Evolutionary conservation across 2,329 filamentous ascomycete species (phyloP).

Genomic region (Pseudogymnoascus verrucosus): DNA sequence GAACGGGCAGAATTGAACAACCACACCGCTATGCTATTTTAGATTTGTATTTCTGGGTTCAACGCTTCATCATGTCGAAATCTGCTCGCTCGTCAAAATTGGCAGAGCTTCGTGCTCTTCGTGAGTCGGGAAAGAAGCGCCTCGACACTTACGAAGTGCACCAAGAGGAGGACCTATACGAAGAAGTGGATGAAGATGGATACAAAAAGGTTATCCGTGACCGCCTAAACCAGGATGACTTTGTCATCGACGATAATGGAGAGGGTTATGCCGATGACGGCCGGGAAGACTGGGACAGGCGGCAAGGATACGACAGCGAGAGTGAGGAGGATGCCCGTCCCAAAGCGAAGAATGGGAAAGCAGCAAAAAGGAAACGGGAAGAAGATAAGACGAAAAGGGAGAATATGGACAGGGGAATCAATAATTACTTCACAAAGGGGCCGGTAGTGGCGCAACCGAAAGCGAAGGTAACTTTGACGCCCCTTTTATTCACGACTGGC

Average conservation of each 20-base stretch:
- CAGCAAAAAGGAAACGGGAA: constrained; percentile 80
- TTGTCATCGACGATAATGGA: constrained; percentile 97
- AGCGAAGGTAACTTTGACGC: constrained; percentile 56
- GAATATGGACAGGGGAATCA: constrained; percentile 84
- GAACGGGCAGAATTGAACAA: neutral
- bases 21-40: neutral
- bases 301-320: constrained; percentile 61
- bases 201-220: constrained; percentile 94
- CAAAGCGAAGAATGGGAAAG: constrained; percentile 43
- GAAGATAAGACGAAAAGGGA: constrained; percentile 80
- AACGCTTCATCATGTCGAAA: constrained; percentile 25
- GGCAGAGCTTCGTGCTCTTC: constrained; percentile 76
- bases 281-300: constrained; percentile 81
- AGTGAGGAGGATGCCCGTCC: constrained; percentile 57
- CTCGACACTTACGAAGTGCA: constrained; percentile 81
- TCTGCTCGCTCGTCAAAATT: constrained; percentile 38
- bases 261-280: constrained; percentile 96
- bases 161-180: constrained; percentile 79
- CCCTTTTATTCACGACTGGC: constrained; percentile 13
- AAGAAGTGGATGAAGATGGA: constrained; percentile 91
- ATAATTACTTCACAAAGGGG: constrained; percentile 86
- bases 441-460: constrained; percentile 60
- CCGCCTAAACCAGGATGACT: constrained; percentile 88
- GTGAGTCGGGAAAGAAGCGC: constrained; percentile 83
- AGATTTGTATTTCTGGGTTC: neutral